Percentiles rank a stretch among this genome's conserved stretches.
Conservation (phyloP, 805 yeast species). For the Zygosaccharomyces bisporus region DNA sequence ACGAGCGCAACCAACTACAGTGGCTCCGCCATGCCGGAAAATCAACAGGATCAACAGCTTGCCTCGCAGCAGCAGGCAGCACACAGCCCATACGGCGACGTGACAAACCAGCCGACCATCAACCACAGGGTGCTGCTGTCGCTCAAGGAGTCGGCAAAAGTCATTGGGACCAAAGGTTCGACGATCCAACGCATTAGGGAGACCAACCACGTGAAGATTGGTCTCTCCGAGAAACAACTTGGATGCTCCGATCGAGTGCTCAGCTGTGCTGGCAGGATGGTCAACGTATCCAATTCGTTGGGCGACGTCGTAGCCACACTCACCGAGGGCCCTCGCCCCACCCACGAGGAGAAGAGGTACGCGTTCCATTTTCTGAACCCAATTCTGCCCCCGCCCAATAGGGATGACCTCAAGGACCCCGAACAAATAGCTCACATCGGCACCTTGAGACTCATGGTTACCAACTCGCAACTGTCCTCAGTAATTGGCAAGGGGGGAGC, state of each 20-base stretch:
- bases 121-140: slow-evolving; percentile 57
- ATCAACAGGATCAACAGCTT: not conserved
- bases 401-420: slow-evolving; percentile 29
- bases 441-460: slow-evolving; percentile 62
- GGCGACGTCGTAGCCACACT: slow-evolving; percentile 58
- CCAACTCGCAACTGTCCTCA: slow-evolving; percentile 85
- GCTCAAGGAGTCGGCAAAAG: slow-evolving; percentile 83
- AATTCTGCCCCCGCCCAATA: slow-evolving; percentile 32
- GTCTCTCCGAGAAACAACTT: slow-evolving; percentile 73
- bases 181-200: slow-evolving; percentile 74
- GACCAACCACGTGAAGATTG: slow-evolving; percentile 76
- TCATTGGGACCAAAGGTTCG: slow-evolving; percentile 81
- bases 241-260: slow-evolving; percentile 82
- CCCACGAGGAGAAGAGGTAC: slow-evolving; percentile 43
- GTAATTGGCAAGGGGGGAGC: slow-evolving; percentile 81
- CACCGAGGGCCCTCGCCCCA: slow-evolving; percentile 22
- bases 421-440: slow-evolving; percentile 28
- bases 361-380: slow-evolving; percentile 41
- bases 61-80: slow-evolving; percentile 1
- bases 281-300: slow-evolving; percentile 64
- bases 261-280: slow-evolving; percentile 71
- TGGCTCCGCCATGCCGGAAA: slow-evolving; percentile 6
- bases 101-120: slow-evolving; percentile 14
- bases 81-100: not conserved
- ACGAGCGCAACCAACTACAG: slow-evolving; percentile 2